These are phyloP conservation scores for Fusarium palustre DNA, from an alignment of 2,329 filamentous ascomycete genomes.

Conservation along the genomic window DNA sequence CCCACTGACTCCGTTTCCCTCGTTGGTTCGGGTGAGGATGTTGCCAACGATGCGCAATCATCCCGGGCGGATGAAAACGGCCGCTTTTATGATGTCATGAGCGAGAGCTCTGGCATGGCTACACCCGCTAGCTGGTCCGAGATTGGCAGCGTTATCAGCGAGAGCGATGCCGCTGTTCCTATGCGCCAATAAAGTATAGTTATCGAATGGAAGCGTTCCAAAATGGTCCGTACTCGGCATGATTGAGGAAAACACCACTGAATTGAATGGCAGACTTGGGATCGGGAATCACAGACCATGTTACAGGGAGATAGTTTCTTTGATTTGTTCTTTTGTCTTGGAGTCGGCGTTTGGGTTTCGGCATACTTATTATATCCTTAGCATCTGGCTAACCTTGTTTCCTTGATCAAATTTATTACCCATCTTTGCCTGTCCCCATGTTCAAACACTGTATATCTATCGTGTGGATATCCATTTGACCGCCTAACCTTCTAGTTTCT, in stretches of 20 bases:
- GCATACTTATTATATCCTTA: constrained; percentile 41
- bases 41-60: constrained; percentile 58
- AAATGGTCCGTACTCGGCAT: background rate
- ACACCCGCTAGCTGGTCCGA: constrained; percentile 75
- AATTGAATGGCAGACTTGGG: background rate
- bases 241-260: background rate
- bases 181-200: constrained; percentile 47
- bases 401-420: constrained; percentile 17
- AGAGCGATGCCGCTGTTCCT: constrained; percentile 58
- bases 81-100: constrained; percentile 66
- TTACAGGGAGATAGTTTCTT: background rate
- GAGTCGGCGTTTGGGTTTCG: constrained; percentile 35
- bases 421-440: background rate
- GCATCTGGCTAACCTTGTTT: constrained; percentile 30
- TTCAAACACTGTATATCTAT: constrained; percentile 4
- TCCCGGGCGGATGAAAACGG: constrained; percentile 54
- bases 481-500: constrained; percentile 43
- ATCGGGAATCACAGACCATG: constrained; percentile 19
- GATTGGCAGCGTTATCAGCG: constrained; percentile 71
- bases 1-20: constrained; percentile 70
- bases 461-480: background rate
- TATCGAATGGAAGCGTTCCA: background rate
- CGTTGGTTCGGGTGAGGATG: constrained; percentile 62
- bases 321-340: constrained; percentile 17
- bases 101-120: constrained; percentile 68